Evolutionary conservation across 202 grass and related monocot genomes (phyloP), one percentile per base, ranked within the genome.

Genomic region (Sporobolus alterniflorus): DNA sequence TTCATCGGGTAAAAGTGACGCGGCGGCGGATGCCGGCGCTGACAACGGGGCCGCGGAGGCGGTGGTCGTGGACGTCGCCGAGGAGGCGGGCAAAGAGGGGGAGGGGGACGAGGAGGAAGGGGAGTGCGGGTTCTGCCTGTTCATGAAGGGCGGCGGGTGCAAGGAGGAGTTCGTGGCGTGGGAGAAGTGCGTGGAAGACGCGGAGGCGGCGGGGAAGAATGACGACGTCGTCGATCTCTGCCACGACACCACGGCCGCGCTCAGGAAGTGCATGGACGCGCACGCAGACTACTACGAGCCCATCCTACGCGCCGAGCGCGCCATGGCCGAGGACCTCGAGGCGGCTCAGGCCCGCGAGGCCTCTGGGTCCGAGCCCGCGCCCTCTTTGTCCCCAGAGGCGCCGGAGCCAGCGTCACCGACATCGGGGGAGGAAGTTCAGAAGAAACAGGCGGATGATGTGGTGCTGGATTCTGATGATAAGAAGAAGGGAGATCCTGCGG

Each of bases 131-230:
- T 99, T 99, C 67, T 99, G 96, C 85, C 52, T 94, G 12, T 99
- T 86, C 78, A 96, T 99, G 96, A 99, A 99, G 86, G 91, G 85
- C 40, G 93, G 93, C 16, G 93, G 96, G 18, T 99, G 96, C 88
- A 94, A 94, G 85, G 91, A 91, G 10, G 84, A 85, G 71, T 99
- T 99, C 75, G 61, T 88, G 11, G 89, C 71, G 47, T 99, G 96
- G 96, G 96, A 99, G 96, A 83, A 99, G 52, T 99, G 96, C 77
- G 72, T 99, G 16, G 82, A 92, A 73, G 82, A 62, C 21, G 84
- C 87, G 29, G 80, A 90, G 75, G 50, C n/a, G 10, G 85, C 74
- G 2, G 20, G 26, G 5, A 28, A 11, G 14, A 87, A 74, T 64
- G 76, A 69, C 30, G 84, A 99, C 86, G 47, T 94, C 20, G 89